These are phyloP conservation scores for Cryptococcus sp. DNA, from an alignment of 1,284 basidiomycete genomes.

Conservation along the genomic window DNA sequence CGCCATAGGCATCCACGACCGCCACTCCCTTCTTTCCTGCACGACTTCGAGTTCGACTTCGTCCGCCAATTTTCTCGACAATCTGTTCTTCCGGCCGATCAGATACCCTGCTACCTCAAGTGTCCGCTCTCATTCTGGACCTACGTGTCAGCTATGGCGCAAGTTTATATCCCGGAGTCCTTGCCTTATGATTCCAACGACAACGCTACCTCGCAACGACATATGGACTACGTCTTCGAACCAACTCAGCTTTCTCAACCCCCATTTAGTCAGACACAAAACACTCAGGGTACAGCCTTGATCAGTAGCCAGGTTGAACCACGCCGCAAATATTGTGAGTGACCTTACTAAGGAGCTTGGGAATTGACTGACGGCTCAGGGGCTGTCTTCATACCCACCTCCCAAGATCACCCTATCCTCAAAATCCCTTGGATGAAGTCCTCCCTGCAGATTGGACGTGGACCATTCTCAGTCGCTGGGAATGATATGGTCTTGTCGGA, in stretches of 20 bases:
- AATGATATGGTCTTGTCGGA: slow-evolving; percentile 41
- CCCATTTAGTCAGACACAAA: slow-evolving; percentile 29
- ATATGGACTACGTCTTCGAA: slow-evolving; percentile 32
- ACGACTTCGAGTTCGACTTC: too few relatives aligned
- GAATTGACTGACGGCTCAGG: slow-evolving; percentile 19
- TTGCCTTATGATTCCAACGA: slow-evolving; percentile 16
- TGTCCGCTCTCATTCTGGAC: too few relatives aligned
- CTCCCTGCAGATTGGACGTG: slow-evolving; percentile 39
- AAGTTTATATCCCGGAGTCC: slow-evolving; percentile 21
- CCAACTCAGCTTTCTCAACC: slow-evolving; percentile 42
- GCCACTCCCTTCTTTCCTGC: too few relatives aligned
- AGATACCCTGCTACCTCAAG: too few relatives aligned
- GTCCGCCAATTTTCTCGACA: too few relatives aligned
- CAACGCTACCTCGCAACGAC: slow-evolving; percentile 14
- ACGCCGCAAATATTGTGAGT: slow-evolving; percentile 44
- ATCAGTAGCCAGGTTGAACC: slow-evolving; percentile 41
- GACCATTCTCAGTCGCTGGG: slow-evolving; percentile 16
- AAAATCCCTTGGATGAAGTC: slow-evolving; percentile 43
- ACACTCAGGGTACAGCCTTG: slow-evolving; percentile 15
- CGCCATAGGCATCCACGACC: too few relatives aligned
- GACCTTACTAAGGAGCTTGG: not conserved
- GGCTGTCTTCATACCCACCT: slow-evolving; percentile 45
- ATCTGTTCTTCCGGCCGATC: too few relatives aligned
- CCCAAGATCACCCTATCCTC: slow-evolving; percentile 33
- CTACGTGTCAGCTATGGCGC: too few relatives aligned